Base-by-base conservation (phyloP, 129 eudicot species). In the Heracleum sosnowskyi region DNA sequence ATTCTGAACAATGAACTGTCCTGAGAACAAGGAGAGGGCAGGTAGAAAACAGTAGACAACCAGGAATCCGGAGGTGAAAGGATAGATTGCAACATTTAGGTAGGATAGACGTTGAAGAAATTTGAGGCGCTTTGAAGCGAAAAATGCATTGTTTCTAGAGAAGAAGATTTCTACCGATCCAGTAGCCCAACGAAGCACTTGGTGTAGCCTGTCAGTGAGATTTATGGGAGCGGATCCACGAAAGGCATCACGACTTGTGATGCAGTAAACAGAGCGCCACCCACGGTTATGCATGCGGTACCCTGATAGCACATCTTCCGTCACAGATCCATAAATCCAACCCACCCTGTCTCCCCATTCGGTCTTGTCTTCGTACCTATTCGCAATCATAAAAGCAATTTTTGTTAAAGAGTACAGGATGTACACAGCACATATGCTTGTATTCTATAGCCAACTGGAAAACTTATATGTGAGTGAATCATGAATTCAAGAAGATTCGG, bases 271-370 rank as follows among this genome's bases (percentile, higher is more conserved):
- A 0, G 93, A 89, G 37, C 93, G 88, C 90, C 93, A 89, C 5
- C 93, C 93, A 11, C 90, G 86, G 45, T 89, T 89, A 80, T 89
- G 93, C 93, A 89, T 89, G 11, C 93, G 81, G 81, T 86, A 89
- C 16, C 93, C 93, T 1, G 93, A 86, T 47, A 89, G 88, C 85
- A 89, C 93, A 49, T 89, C 93, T 78, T 89, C 93, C 15, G 90
- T 89, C 39, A 89, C 93, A 2, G 93, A 89, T 35, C 93, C 93
- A 45, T 89, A 89, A 71, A 89, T 89, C 93, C 93, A 89, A 10
- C 93, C 93, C 4, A 89, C 90, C 5, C 93, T 86, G 44, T 86
- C 90, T 26, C 93, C 93, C 93, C 93, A 89, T 73, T 89, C 93
- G 0, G 93, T 84, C 76, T 89, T 89, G 85, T 89, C 93, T 37